These are phyloP conservation scores for Blastobotrys petasosporus DNA, from an alignment of 1,139 yeast genomes.

Conservation along the genomic window DNA sequence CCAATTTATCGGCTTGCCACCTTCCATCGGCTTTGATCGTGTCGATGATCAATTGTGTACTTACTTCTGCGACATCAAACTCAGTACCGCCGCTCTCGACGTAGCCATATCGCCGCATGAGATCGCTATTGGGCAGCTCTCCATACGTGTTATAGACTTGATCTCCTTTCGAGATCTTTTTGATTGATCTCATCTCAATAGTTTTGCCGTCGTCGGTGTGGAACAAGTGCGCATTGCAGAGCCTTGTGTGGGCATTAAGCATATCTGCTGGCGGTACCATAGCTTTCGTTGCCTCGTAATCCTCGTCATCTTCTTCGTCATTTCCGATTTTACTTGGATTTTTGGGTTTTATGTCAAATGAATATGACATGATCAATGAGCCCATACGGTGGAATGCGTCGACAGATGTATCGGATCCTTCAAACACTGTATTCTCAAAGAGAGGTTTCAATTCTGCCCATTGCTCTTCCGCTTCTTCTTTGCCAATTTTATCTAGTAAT, in stretches of 20 bases:
- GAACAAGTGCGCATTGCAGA: constrained; percentile 67
- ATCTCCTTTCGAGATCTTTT: constrained; percentile 52
- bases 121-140: constrained; percentile 82
- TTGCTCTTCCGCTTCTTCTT: constrained; percentile 57
- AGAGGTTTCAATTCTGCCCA: constrained; percentile 39
- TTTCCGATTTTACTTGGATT: constrained; percentile 28
- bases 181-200: constrained; percentile 67
- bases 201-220: constrained; percentile 34
- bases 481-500: constrained; percentile 65
- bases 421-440: constrained; percentile 28
- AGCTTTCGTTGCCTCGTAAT: constrained; percentile 52
- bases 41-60: constrained; percentile 22
- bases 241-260: constrained; percentile 74
- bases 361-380: constrained; percentile 59
- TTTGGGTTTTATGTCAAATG: constrained; percentile 48
- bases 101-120: constrained; percentile 85
- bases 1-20: constrained; percentile 15
- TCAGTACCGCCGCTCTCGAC: constrained; percentile 72
- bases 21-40: constrained; percentile 14
- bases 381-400: constrained; percentile 69
- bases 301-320: constrained; percentile 36
- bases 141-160: constrained; percentile 89
- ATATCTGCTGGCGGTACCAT: constrained; percentile 94
- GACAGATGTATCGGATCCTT: constrained; percentile 37
- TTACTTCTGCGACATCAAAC: constrained; percentile 74